Percentiles rank a stretch among this genome's conserved stretches.
Conservation (phyloP, 805 yeast genomes). For the Candida odintsovae region DNA sequence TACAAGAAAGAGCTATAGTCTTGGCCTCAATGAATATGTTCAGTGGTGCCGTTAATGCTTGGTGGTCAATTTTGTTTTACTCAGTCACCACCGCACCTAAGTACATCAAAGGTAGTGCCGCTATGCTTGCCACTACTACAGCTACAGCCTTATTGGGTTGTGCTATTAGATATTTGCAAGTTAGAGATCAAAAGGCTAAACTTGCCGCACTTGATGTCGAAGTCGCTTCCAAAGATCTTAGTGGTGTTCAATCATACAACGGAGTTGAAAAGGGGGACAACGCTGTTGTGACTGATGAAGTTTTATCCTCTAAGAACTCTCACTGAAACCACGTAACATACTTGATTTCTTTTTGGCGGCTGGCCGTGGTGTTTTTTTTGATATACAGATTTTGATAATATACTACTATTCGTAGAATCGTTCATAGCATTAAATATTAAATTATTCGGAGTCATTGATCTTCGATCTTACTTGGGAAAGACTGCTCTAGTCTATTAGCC, state of each 20-base stretch:
- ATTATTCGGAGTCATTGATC: not conserved
- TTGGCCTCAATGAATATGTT: constrained; percentile 64
- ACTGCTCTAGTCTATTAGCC: constrained; percentile 35
- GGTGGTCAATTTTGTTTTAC: constrained; percentile 56
- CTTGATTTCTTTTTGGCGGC: no score
- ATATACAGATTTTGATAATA: no score
- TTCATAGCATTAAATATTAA: not conserved
- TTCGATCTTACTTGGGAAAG: constrained; percentile 14
- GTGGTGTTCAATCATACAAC: not conserved
- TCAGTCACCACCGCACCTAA: constrained; percentile 46
- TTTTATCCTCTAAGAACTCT: not conserved
- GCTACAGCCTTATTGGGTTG: constrained; percentile 36
- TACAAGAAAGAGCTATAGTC: constrained; percentile 59
- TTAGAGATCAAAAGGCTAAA: constrained; percentile 25
- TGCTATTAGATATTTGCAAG: constrained; percentile 38
- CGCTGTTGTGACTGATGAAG: not conserved
- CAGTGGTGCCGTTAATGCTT: constrained; percentile 55
- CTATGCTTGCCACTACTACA: constrained; percentile 48
- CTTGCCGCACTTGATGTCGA: constrained; percentile 1
- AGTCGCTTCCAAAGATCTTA: not conserved
- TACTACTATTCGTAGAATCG: not conserved
- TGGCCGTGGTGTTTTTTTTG: no score
- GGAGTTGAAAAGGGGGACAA: not conserved
- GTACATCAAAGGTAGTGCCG: constrained; percentile 48
- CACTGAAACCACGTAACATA: no score